Percentiles rank a stretch among this genome's conserved stretches.
Evolutionary conservation across 148 eudicot species (phyloP).

Genomic region (Polygonum aviculare): DNA sequence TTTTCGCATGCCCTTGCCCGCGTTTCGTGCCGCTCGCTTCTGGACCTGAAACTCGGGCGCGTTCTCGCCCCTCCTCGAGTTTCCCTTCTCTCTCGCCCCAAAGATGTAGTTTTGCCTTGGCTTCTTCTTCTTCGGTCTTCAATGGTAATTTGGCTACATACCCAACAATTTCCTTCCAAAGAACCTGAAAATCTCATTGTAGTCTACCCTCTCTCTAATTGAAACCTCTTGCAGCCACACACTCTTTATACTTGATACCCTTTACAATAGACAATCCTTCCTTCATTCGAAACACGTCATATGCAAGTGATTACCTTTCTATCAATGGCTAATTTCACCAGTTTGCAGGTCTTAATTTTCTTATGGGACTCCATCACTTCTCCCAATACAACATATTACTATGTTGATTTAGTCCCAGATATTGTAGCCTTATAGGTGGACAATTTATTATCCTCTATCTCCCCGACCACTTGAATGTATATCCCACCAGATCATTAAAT

Average conservation of each 20-base stretch:
- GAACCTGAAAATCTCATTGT: background rate
- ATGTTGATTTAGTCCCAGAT: background rate
- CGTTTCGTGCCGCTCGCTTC: too few species aligned
- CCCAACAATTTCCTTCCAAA: background rate
- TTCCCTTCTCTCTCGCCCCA: too few species aligned
- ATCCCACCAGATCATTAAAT: background rate
- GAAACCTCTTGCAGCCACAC: too few species aligned
- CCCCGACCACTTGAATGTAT: background rate
- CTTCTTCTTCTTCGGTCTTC: conserved; percentile 10
- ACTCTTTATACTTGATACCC: background rate
- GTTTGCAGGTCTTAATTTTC: background rate
- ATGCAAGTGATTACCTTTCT: background rate
- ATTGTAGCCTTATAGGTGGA: conserved; percentile 4
- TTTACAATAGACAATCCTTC: background rate
- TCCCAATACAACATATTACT: conserved; percentile 8
- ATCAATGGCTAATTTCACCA: background rate
- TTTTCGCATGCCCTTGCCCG: too few species aligned
- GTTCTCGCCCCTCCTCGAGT: too few species aligned
- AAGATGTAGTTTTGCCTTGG: background rate
- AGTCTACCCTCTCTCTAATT: too few species aligned
- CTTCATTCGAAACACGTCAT: background rate
- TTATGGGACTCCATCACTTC: background rate
- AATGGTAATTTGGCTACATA: background rate
- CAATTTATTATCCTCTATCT: conserved; percentile 5
- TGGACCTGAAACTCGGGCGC: too few species aligned